Evolutionary conservation across 352 stramenopile species (phyloP), one percentile per base, ranked within the genome.

Genomic region (Phytopythium chamaehyphon): DNA sequence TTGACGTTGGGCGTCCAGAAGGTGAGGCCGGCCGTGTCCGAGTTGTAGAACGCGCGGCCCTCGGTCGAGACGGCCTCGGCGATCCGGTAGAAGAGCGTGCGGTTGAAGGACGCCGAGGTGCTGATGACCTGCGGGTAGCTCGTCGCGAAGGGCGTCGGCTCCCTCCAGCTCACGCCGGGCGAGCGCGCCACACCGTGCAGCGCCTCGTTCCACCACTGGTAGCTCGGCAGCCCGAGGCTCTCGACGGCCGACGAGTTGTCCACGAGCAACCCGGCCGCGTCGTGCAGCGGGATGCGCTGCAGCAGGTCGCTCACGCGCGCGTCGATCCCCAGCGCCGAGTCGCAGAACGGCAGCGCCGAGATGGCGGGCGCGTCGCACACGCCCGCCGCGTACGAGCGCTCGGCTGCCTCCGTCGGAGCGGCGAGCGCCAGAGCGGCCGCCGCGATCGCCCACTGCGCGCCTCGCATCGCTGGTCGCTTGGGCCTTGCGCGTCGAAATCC

Each of bases 1-100:
- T 98, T 98, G 26, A 98, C 84, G 44, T 96, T 97, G 19, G 93
- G 93, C 19, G 80, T 87, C 80, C 85, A 98, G 59, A 83, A 97
- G 9, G 85, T 96, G 35, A 98, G 49, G 16, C 90, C 90, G 18
- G 73, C 66, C 38, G 83, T 69, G 26, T 69, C 78, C 5, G 51
- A 59, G 49, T 95, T 96, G 57, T 90, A 90, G 31, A 96, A 90
- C 0, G 80, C 85, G 36, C 61, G 57, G 1, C 75, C 82, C 71
- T 98, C 88, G 0, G 65, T 91, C 19, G 72, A 73, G 50, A 97
- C 95, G 5, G 61, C 88, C 33, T 62, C 54, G 19, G 73, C 93
- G n/a, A 97, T 65, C 14, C 55, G 50, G 40, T 80, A 69, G 52
- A 91, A 96, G 2, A 98, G 62, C 37, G 81, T 78, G 19, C 71